Evolutionary conservation across 768 basidiomycete genomes (phyloP), one percentile per base, ranked within the genome.

Genomic region (Podaxis sp.): DNA sequence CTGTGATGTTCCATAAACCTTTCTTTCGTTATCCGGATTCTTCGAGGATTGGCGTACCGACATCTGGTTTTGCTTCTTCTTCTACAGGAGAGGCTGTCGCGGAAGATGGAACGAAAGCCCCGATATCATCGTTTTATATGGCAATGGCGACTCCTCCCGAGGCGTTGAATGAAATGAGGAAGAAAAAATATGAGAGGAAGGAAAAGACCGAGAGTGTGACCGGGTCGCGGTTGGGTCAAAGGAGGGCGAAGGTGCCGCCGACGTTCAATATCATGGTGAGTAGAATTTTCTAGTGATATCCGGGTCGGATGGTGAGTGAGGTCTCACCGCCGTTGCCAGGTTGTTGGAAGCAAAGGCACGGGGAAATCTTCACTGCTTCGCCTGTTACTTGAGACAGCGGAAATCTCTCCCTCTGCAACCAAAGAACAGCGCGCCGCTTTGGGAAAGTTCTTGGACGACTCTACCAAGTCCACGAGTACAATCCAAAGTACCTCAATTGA

Each of bases 261-360:
- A 90, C 90, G 2, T 93, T 94, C 76, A 94, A 94, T 69, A 74
- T 94, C 55, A 92, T 93, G 91, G 91, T 91, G 50, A 66, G 77
- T 66, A 18, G 6, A 10, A 27, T 40, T 28, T 63, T 61, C 40
- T 16, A 57, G 25, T 38, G 63, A 36, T 48, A 56, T 53, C 50
- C 42, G 44, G 25, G 50, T 35, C 57, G 32, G 63, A 61, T 62
- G 55, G 44, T 56, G 51, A 46, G 55, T 48, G 48, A 60, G 10
- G 38, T 50, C 18, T 32, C 7, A 32, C 32, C 40, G 36, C 40
- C 16, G 42, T 50, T 54, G 18, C 10, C 63, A 93, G 91, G 89
- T 93, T 50, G 89, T 85, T 32, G 91, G 91, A 55, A 86, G 83
- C 27, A 85, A 85, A 72, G 86, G 89, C 64, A 91, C 89, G 1